Base-by-base conservation (phyloP, 2,329 filamentous ascomycete species). In the Trichoderma hamatum region DNA sequence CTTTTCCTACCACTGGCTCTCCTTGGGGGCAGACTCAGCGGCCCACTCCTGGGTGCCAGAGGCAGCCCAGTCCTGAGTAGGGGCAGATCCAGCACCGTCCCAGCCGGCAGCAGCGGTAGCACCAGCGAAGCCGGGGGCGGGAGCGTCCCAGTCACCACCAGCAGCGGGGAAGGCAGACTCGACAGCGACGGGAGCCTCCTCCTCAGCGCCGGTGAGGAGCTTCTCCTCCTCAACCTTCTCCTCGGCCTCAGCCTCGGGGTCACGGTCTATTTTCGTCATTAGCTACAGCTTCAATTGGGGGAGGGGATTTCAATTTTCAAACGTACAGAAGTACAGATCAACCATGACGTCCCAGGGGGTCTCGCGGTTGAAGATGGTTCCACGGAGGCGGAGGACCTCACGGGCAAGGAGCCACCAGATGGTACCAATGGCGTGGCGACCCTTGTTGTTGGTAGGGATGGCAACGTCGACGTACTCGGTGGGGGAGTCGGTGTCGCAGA, bases 361-460 rank as follows among this genome's bases (percentile, higher is more conserved):
- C 86, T 99, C 96, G 83, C 96, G 94, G 88, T 89, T 93, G 82
- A 93, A 92, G 81, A 99, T 93, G 81, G 94, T 98, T 78, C 96
- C 96, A 79, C 96, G 94, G 80, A 99, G 94, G 82, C 96, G 94
- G 84, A 99, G 94, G 82, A 99, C 95, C 90, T 99, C 96, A 89
- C 96, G 96, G 83, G 96, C 95, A 78, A 99, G 90, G 91, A 99
- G 91, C 96, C 96, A 99, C 96, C 96, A 99, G 87, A 99, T 84
- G 79, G 96, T 89, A 88, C 96, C 96, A 79, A 99, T 99, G 83
- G 96, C 91, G 87, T 98, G 94, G 83, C 96, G 95, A 88, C 94
- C 95, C 92, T 99, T 99, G 93, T 99, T 99, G 93, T 99, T 99
- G 88, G 96, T 97, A 80, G 96, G 96, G 86, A 99, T 99, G 84